phyloP scores from a whole-genome alignment of 176 grass and related monocot species.

The Oryza australiensis region DNA sequence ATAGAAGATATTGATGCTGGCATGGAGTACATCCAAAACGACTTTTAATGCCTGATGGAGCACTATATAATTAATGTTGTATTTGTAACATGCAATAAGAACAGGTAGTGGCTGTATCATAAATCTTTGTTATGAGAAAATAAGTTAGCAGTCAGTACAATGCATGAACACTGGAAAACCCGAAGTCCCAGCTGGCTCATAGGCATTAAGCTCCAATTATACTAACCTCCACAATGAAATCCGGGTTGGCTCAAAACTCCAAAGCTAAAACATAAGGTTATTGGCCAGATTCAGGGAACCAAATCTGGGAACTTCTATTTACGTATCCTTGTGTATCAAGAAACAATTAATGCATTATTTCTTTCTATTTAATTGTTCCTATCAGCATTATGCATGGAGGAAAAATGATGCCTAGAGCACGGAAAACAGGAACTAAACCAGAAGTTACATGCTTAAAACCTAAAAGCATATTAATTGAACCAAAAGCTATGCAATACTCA shows the following conservation, averaged over 20 bases:
- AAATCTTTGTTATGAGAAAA: background rate
- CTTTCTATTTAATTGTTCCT: background rate
- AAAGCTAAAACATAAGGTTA: background rate
- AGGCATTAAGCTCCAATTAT: background rate
- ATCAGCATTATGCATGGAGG: constrained; percentile 14
- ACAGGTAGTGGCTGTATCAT: background rate
- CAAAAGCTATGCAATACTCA: constrained; percentile 49
- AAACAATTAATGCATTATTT: background rate
- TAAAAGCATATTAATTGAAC: constrained; percentile 23
- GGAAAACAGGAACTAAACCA: constrained; percentile 2
- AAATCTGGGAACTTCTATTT: background rate
- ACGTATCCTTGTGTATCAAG: too few species aligned
- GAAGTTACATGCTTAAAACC: background rate
- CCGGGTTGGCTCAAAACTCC: background rate
- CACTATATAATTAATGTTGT: background rate
- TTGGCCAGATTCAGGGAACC: background rate
- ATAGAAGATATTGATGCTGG: background rate
- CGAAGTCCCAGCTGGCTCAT: background rate
- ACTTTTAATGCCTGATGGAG: background rate
- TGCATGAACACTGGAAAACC: background rate
- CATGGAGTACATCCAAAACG: background rate
- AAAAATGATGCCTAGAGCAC: constrained; percentile 34
- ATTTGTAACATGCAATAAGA: background rate
- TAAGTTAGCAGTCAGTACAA: background rate
- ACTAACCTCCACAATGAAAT: background rate